These are phyloP conservation scores for Trifolium repens DNA, from an alignment of 306 rosid genomes.

Conservation along the genomic window DNA sequence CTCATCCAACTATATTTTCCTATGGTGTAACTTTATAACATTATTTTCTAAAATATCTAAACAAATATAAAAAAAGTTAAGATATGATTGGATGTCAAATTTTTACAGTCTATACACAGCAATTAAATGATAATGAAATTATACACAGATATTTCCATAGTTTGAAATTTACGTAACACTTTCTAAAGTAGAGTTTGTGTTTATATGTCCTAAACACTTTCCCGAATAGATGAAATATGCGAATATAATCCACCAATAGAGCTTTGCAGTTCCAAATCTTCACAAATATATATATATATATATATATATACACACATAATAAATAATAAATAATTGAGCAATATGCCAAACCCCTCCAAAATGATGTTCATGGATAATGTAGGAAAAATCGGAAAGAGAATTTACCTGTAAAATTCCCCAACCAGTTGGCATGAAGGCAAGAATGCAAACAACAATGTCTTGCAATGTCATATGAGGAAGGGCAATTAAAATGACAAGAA, in stretches of 20 bases:
- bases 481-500: constrained; percentile 88
- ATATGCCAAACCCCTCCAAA: not conserved
- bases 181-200: constrained; percentile 1
- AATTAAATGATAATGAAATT: not conserved
- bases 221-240: not conserved
- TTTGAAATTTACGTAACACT: not conserved
- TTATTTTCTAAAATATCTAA: not conserved
- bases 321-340: not conserved
- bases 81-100: not conserved
- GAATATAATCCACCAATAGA: not conserved
- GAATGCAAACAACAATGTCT: constrained; percentile 71
- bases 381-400: constrained; percentile 3
- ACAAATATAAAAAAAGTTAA: not conserved
- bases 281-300: not conserved
- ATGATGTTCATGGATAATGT: not conserved
- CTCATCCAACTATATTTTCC: not conserved
- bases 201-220: constrained; percentile 4
- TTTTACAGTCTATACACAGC: not conserved
- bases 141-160: not conserved
- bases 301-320: no score
- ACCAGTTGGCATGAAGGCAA: constrained; percentile 63
- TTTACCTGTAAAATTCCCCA: constrained; percentile 86
- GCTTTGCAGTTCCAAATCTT: constrained; percentile 4
- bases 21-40: not conserved
- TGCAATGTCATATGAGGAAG: constrained; percentile 87